Conservation (phyloP, 805 yeast species). For the Yarrowia sp. region DNA sequence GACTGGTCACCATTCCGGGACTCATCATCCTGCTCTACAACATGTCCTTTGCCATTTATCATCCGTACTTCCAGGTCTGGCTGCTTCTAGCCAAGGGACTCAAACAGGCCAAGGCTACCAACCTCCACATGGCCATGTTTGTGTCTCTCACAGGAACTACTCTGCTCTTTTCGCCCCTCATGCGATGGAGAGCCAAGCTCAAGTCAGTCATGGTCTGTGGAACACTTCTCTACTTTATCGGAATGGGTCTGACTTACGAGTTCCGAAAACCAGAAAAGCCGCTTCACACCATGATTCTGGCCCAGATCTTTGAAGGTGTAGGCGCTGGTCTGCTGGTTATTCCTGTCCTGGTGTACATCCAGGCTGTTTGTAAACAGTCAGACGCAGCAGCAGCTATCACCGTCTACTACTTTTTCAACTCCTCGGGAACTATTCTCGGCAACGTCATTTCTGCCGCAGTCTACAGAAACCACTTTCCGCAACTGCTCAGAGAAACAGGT, state of each 20-base stretch:
- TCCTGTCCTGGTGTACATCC: conserved; percentile 19
- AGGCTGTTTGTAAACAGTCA: conserved; percentile 4
- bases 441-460: conserved; percentile 26
- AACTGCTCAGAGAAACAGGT: background rate
- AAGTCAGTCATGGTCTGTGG: conserved; percentile 5
- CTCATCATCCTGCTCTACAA: conserved; percentile 14
- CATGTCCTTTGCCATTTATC: conserved; percentile 11
- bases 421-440: conserved; percentile 25
- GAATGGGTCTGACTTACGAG: conserved; percentile 12
- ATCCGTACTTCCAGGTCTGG: conserved; percentile 17
- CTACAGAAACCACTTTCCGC: conserved; percentile 17
- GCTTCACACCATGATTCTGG: background rate
- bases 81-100: conserved; percentile 6
- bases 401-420: conserved; percentile 16
- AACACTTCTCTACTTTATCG: background rate
- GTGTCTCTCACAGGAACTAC: conserved; percentile 2
- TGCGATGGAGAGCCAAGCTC: conserved; percentile 18
- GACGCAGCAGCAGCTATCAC: conserved; percentile 26
- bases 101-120: conserved; percentile 13
- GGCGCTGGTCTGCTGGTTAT: background rate
- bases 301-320: conserved; percentile 14
- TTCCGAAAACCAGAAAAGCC: conserved; percentile 16
- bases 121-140: conserved; percentile 18
- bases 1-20: background rate
- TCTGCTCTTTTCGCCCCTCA: conserved; percentile 2